These are phyloP conservation scores for Lathyrus oleraceus DNA, from an alignment of 306 rosid genomes.

Conservation along the genomic window DNA sequence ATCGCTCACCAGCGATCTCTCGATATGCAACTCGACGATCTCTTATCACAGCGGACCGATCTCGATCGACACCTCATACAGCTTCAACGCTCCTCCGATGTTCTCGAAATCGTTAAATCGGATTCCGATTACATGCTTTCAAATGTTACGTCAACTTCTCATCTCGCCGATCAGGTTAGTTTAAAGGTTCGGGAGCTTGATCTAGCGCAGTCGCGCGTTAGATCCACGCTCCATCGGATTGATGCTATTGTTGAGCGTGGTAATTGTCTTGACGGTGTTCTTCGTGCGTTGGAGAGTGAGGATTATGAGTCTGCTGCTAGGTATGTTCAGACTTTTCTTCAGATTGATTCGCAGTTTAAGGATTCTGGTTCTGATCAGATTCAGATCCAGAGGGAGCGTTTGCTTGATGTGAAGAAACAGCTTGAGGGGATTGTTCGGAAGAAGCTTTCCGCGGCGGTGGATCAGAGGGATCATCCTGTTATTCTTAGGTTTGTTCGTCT, in stretches of 20 bases:
- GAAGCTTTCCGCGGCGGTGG: conserved; percentile 74
- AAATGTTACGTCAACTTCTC: conserved; percentile 46
- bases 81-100: conserved; percentile 68
- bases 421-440: conserved; percentile 74
- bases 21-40: conserved; percentile 66
- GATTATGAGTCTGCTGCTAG: conserved; percentile 73
- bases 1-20: conserved; percentile 49
- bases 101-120: conserved; percentile 67
- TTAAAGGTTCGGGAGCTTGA: conserved; percentile 91
- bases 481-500: conserved; percentile 69
- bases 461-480: conserved; percentile 68
- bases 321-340: conserved; percentile 63
- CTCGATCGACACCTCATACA: conserved; percentile 70
- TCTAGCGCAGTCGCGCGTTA: conserved; percentile 84
- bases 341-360: conserved; percentile 67
- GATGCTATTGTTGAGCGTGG: conserved; percentile 83
- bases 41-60: conserved; percentile 76
- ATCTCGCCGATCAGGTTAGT: conserved; percentile 51
- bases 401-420: conserved; percentile 61
- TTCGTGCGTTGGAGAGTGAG: conserved; percentile 59
- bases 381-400: conserved; percentile 77
- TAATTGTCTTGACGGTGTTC: conserved; percentile 74
- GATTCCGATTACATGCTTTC: conserved; percentile 60
- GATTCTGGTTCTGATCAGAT: conserved; percentile 65
- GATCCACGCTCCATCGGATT: conserved; percentile 71